phyloP scores from a whole-genome alignment of 2,329 filamentous ascomycete genomes.

The Colletotrichum eremochloae region DNA sequence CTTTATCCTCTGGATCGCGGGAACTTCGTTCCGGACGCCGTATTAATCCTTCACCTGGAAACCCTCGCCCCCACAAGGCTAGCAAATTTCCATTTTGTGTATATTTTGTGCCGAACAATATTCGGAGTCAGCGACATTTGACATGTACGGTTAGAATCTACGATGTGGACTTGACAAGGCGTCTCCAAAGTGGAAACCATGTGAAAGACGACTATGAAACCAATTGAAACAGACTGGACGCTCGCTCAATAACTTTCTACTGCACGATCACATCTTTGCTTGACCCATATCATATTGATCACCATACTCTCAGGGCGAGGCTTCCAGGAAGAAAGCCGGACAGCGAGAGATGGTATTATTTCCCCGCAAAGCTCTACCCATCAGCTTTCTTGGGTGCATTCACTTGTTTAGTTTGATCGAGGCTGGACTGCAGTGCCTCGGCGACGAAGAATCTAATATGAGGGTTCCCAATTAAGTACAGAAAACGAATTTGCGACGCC shows the following conservation, averaged over 20 bases:
- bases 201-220: background rate
- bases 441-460: no score
- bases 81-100: background rate
- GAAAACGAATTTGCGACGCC: conserved; percentile 45
- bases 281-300: no score
- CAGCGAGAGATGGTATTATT: conserved; percentile 39
- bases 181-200: background rate
- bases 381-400: conserved; percentile 44
- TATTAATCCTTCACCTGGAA: background rate
- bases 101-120: background rate
- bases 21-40: background rate
- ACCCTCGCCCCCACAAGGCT: background rate
- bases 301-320: background rate
- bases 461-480: no score
- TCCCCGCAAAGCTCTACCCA: conserved; percentile 52
- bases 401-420: no score
- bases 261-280: no score
- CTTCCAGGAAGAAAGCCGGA: background rate
- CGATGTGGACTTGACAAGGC: background rate
- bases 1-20: background rate
- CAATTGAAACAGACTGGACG: background rate
- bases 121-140: background rate
- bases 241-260: background rate
- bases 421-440: no score
- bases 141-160: background rate